phyloP scores from a whole-genome alignment of 257 asterid species.

The Coffea canephora region DNA sequence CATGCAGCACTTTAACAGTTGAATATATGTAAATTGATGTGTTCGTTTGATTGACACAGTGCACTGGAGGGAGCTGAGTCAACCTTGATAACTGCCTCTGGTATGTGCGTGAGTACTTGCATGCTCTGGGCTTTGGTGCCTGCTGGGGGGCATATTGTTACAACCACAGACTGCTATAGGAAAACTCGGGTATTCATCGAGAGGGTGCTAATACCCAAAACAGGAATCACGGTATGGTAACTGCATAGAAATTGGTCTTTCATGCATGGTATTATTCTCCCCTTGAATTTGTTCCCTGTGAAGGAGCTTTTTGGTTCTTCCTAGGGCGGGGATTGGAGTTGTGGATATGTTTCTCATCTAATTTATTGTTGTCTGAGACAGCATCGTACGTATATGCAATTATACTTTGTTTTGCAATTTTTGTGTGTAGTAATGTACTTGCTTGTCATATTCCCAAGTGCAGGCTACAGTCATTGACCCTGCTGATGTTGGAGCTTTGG shows the following conservation, averaged over 20 bases:
- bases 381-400: neutral
- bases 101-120: constrained; percentile 89
- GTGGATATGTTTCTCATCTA: neutral
- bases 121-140: constrained; percentile 84
- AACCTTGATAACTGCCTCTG: constrained; percentile 80
- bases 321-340: neutral
- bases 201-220: constrained; percentile 68
- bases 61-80: constrained; percentile 97
- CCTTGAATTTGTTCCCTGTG: neutral
- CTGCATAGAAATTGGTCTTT: neutral
- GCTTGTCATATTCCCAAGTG: constrained; percentile 15
- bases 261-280: neutral
- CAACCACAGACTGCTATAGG: constrained; percentile 91
- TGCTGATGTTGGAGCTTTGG: constrained; percentile 82
- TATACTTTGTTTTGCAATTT: constrained; percentile 10
- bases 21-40: neutral
- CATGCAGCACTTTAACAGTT: neutral
- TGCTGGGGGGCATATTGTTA: constrained; percentile 91
- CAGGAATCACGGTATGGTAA: constrained; percentile 72
- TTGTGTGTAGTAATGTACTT: neutral
- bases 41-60: constrained; percentile 41
- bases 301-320: too few species aligned
- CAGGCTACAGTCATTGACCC: constrained; percentile 96
- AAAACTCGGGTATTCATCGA: constrained; percentile 85
- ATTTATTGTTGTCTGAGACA: neutral